Conservation (phyloP, 176 grass and related monocot species). For the Rhipidocladum racemiflorum region DNA sequence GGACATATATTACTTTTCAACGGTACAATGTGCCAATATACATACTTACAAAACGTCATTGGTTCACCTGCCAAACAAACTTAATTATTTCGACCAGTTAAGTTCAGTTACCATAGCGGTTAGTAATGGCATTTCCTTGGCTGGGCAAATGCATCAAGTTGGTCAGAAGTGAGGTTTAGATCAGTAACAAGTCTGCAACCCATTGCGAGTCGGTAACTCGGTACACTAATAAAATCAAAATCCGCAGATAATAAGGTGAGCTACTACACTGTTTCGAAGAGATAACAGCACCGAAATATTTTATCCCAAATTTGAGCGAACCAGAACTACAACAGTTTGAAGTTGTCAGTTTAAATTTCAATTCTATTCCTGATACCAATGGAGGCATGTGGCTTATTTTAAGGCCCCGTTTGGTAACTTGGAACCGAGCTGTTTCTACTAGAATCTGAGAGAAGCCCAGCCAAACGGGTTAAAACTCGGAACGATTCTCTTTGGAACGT, state of each 20-base stretch:
- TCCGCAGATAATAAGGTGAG: neutral
- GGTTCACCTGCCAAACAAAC: neutral
- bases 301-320: neutral
- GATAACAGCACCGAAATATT: neutral
- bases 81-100: neutral
- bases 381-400: neutral
- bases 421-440: too few relatives aligned
- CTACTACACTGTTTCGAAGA: neutral
- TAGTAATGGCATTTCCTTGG: neutral
- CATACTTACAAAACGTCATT: neutral
- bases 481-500: too few relatives aligned
- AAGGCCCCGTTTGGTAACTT: too few relatives aligned
- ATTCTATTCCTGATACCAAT: neutral
- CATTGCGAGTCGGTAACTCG: conserved; percentile 24
- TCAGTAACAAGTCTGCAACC: neutral
- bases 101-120: neutral
- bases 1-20: neutral
- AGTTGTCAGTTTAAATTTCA: neutral
- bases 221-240: conserved; percentile 24
- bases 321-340: neutral
- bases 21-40: neutral
- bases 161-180: conserved; percentile 26
- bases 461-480: too few relatives aligned
- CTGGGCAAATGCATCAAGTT: conserved; percentile 20
- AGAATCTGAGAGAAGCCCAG: too few relatives aligned